Percentiles rank a stretch among this genome's conserved stretches.
Conservation (phyloP, 805 yeast genomes). For the Candida boidinii region DNA sequence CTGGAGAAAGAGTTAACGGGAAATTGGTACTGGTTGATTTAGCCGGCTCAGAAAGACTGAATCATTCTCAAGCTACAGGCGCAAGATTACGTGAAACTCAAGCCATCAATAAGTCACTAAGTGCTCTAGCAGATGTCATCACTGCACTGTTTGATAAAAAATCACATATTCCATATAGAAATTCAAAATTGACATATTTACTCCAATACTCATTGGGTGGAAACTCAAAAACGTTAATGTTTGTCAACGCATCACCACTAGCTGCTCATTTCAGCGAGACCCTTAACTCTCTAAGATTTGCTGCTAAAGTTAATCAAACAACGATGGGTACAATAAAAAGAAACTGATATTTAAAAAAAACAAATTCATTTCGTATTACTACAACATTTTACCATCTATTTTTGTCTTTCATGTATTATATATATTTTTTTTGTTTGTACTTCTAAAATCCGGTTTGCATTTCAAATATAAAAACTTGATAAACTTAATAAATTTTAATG, state of each 20-base stretch:
- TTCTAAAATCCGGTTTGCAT: no score
- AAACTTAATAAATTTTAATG: no score
- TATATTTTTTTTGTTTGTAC: no score
- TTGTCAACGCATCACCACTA: conserved; percentile 78
- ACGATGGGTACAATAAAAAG: no score
- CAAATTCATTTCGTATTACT: no score
- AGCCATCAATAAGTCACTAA: conserved; percentile 78
- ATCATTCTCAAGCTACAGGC: conserved; percentile 70
- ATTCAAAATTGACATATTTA: conserved; percentile 72
- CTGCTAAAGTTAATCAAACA: conserved; percentile 72
- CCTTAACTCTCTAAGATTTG: conserved; percentile 79
- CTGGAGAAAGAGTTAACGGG: conserved; percentile 46
- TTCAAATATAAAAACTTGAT: no score
- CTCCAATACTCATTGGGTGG: conserved; percentile 81
- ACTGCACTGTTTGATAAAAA: conserved; percentile 42
- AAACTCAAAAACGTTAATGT: conserved; percentile 83
- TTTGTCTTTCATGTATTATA: no score
- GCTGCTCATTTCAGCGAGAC: conserved; percentile 62
- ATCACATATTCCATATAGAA: conserved; percentile 57
- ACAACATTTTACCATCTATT: no score
- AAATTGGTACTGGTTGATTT: conserved; percentile 75
- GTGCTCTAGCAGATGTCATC: conserved; percentile 87
- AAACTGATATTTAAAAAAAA: no score
- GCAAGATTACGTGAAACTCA: conserved; percentile 80
- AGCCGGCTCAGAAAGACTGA: conserved; percentile 88